phyloP scores from a whole-genome alignment of 1,284 basidiomycete genomes.

The Ceratobasidium sp. region DNA sequence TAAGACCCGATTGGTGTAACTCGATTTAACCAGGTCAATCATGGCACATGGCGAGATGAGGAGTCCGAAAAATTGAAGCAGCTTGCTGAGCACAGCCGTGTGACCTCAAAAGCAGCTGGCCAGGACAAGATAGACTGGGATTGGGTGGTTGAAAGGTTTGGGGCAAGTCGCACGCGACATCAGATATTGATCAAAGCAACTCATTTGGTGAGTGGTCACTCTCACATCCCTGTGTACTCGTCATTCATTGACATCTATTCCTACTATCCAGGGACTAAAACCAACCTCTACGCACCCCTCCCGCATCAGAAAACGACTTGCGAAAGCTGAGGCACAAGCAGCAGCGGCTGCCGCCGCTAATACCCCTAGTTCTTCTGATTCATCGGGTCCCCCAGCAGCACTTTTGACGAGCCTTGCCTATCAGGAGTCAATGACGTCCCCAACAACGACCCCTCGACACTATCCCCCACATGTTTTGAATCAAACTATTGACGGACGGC shows the following conservation, averaged over 20 bases:
- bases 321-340: slow-evolving; percentile 45
- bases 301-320: slow-evolving; percentile 43
- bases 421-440: slow-evolving; percentile 36
- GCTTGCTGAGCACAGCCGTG: slow-evolving; percentile 41
- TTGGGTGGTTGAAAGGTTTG: slow-evolving; percentile 45
- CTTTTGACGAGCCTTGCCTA: slow-evolving; percentile 4
- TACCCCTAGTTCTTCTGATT: slow-evolving; percentile 40
- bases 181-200: slow-evolving; percentile 46
- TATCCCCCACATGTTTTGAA: slow-evolving; percentile 33
- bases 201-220: slow-evolving; percentile 30
- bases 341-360: slow-evolving; percentile 20
- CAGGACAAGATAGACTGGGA: slow-evolving; percentile 45
- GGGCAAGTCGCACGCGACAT: slow-evolving; percentile 45
- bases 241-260: slow-evolving; percentile 8
- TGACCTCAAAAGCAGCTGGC: slow-evolving; percentile 28
- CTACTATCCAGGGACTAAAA: slow-evolving; percentile 33
- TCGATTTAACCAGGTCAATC: slow-evolving; percentile 43
- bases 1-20: slow-evolving; percentile 28
- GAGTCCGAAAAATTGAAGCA: slow-evolving; percentile 45
- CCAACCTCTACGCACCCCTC: slow-evolving; percentile 44
- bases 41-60: slow-evolving; percentile 46
- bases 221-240: neutral
- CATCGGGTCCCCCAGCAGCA: slow-evolving; percentile 24
- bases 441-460: slow-evolving; percentile 30
- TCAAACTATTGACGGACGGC: slow-evolving; percentile 36